Conservation (phyloP, 176 grass and related monocot genomes). For the Oryza nivara region DNA sequence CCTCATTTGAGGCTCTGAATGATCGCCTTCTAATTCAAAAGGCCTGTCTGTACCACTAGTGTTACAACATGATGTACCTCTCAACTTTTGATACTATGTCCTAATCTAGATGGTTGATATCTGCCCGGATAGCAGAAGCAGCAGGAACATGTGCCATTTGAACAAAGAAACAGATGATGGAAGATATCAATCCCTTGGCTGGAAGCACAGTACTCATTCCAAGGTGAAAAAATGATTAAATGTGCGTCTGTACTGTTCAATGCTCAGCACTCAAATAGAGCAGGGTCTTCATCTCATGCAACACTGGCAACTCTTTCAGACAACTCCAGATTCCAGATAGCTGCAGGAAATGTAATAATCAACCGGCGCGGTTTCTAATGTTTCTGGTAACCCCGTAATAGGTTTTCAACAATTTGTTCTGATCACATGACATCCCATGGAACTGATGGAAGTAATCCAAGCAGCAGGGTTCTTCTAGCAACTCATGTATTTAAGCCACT, state of each 20-base stretch:
- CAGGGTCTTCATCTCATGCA: not conserved
- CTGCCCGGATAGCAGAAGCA: not conserved
- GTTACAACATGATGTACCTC: not conserved
- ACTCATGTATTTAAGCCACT: not conserved
- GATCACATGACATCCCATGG: not conserved
- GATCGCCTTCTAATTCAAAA: not conserved
- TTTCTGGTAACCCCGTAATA: not conserved
- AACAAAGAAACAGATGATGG: not conserved
- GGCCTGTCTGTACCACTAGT: not conserved
- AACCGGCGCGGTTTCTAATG: not conserved
- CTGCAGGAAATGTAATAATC: not conserved
- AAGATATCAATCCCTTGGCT: not conserved
- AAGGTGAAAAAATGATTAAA: not conserved
- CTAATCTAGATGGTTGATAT: not conserved
- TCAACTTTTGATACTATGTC: no score
- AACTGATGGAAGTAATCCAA: slow-evolving; percentile 1
- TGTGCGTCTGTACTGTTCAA: not conserved
- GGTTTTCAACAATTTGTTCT: not conserved
- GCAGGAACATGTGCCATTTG: not conserved
- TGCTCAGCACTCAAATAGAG: not conserved
- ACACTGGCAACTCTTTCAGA: not conserved
- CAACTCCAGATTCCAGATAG: not conserved
- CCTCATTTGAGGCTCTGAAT: not conserved
- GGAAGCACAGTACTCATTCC: not conserved
- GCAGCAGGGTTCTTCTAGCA: slow-evolving; percentile 11